Evolutionary conservation across 768 basidiomycete species (phyloP), one percentile per base, ranked within the genome.

Genomic region (Leucocoprinus leucothites): DNA sequence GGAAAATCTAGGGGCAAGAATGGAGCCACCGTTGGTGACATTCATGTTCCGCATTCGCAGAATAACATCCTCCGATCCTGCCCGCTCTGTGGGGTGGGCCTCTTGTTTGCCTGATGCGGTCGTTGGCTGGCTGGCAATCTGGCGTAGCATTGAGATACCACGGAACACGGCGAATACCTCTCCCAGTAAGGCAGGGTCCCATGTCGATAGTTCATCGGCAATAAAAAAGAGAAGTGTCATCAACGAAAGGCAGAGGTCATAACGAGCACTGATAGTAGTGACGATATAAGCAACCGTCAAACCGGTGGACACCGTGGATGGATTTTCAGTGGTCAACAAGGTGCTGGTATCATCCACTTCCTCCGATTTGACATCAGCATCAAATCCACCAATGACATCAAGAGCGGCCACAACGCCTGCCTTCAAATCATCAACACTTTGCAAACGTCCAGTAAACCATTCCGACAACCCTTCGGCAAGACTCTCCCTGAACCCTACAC

Each of bases 111-210:
- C 51, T 61, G 59, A 53, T 69, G 66, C 46, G 67, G 53, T 50
- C n/a, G 78, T 79, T 49, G 87, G 82, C 62, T 86, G 87, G 46
- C 75, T 74, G 14, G 78, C 71, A 45, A 85, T 73, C 55, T 77
- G 80, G 24, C 83, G 86, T 18, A 91, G 72, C 75, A 89, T 86
- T 21, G 86, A 82, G 21, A 89, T 71, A 13, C 87, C 88, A n/a
- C 89, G 80, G 61, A 87, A 91, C 24, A 91, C 83, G 7, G 87
- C 87, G 66, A 92, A 86, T 21, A 90, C 80, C 64, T 91, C 88
- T 8, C 82, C 84, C 45, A 89, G 67, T 24, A 89, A 63, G 19
- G 82, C 71, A 16, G 82, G 81, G 63, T 86, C 82, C 84, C 87
- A 87, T 31, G 74, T 69, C 34, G 72, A 70, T n/a, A 87, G 69